Evolutionary conservation across 345 rosid species (phyloP).

Genomic region (Salix brachista): DNA sequence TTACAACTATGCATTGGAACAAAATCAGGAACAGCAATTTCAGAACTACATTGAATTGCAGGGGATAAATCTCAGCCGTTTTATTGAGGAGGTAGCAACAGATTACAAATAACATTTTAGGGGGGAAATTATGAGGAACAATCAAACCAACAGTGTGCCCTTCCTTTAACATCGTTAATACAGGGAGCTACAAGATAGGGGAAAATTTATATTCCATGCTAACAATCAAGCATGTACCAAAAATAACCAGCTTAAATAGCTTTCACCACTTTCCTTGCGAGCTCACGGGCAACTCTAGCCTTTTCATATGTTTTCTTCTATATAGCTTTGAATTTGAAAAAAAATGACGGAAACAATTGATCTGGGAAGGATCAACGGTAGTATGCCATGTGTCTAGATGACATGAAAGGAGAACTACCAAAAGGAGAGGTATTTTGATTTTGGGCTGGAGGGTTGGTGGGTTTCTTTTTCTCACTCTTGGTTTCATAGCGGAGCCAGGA

Average conservation of each 20-base stretch:
- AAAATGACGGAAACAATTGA: background rate
- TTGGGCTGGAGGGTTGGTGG: slow-evolving; percentile 32
- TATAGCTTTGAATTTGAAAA: background rate
- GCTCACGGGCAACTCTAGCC: background rate
- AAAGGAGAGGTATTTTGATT: slow-evolving; percentile 42
- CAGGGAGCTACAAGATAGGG: background rate
- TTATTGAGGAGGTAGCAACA: background rate
- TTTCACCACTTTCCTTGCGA: background rate
- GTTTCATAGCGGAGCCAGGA: slow-evolving; percentile 82
- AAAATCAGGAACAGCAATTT: background rate
- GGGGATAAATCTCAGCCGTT: background rate
- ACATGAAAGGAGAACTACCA: slow-evolving; percentile 60
- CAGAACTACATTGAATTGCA: background rate
- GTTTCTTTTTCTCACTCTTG: slow-evolving; percentile 52
- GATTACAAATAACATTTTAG: background rate
- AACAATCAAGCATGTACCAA: background rate
- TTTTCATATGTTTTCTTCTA: background rate
- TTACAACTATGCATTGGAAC: no score
- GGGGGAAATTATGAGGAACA: background rate
- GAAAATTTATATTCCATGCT: background rate
- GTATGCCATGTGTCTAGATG: slow-evolving; percentile 91
- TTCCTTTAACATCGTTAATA: background rate
- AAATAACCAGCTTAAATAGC: background rate
- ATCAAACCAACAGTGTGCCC: background rate
- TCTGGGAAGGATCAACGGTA: slow-evolving; percentile 46